Base-by-base conservation (phyloP, 1,139 yeast species). In the Lodderomyces theae region DNA sequence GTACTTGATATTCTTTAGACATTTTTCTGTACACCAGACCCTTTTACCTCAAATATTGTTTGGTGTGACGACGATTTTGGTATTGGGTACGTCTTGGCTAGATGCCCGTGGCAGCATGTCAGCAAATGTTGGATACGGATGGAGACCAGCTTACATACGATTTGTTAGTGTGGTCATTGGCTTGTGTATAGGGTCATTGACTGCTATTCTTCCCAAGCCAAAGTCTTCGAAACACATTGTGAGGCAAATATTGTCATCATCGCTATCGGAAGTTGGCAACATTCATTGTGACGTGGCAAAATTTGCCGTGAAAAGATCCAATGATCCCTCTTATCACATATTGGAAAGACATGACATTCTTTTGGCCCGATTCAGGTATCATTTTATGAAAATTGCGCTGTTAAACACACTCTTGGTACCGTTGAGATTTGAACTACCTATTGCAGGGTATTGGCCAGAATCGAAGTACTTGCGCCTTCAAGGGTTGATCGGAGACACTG, bases 381-480 rank as follows among this genome's bases (percentile, higher is more conserved):
- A 57, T 4, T 54, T 61, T 22, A 45, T 56, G 21, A 50, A 56
- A 19, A 45, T 65, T 16, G 58, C 65, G 1, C 50, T 55, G 8
- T 53, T 58, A 19, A 47, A 55, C 3, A 44, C 48, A 7, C 48
- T 65, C 28, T 22, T 44, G 9, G 57, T 60, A 52, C 58, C 69
- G 1, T 56, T 66, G 19, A 53, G 53, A 30, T 63, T 63, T 40
- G 72, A 67, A 42, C 40, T 63, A 7, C 63, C 67, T 0, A 37
- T 66, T 7, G 48, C 60, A 2, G 72, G 73, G 0, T 39, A 50
- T n/a, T 67, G 72, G 72, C 72, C 73, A 1, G 53, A 51, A 23
- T 48, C 49, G 12, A 63, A 58, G 34, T 66, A 66, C 43, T 40
- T 40, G 15, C 51, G 53, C 38, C 47, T 67, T 9, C 64, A 57